Evolutionary conservation across 805 yeast genomes (phyloP).

Genomic region (Kurtzmaniella fragi): DNA sequence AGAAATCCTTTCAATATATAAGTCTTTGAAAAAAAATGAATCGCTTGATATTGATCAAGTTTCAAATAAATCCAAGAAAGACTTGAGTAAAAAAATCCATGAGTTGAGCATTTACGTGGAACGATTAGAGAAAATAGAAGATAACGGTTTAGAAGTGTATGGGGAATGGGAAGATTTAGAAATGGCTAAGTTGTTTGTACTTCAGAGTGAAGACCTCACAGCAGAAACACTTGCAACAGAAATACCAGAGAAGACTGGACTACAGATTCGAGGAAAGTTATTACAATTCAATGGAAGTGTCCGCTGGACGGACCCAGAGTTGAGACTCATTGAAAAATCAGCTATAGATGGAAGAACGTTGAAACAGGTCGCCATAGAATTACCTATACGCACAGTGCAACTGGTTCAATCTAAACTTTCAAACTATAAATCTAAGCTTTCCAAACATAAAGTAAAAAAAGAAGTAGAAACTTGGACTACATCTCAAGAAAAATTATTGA

Average conservation of each 20-base stretch:
- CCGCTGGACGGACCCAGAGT: slow-evolving; percentile 1
- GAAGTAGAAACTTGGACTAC: background rate
- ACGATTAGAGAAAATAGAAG: background rate
- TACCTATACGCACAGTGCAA: background rate
- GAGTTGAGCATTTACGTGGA: background rate
- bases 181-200: background rate
- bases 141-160: slow-evolving; percentile 1
- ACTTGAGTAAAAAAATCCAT: too few relatives aligned
- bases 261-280: slow-evolving; percentile 1
- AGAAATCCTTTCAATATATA: too few relatives aligned
- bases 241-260: background rate
- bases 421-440: background rate
- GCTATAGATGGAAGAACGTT: too few relatives aligned
- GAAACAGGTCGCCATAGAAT: background rate
- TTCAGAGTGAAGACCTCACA: slow-evolving; percentile 1
- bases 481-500: background rate
- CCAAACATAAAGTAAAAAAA: background rate
- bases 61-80: too few relatives aligned
- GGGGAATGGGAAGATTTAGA: slow-evolving; percentile 1
- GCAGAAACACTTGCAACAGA: background rate
- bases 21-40: too few relatives aligned
- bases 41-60: too few relatives aligned
- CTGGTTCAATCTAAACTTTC: background rate
- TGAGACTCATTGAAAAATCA: background rate
- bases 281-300: slow-evolving; percentile 1